Percentiles rank a stretch among this genome's conserved stretches.
These are phyloP conservation scores for Neurospora sp. DNA, from an alignment of 495 filamentous ascomycete species.

Conservation along the genomic window DNA sequence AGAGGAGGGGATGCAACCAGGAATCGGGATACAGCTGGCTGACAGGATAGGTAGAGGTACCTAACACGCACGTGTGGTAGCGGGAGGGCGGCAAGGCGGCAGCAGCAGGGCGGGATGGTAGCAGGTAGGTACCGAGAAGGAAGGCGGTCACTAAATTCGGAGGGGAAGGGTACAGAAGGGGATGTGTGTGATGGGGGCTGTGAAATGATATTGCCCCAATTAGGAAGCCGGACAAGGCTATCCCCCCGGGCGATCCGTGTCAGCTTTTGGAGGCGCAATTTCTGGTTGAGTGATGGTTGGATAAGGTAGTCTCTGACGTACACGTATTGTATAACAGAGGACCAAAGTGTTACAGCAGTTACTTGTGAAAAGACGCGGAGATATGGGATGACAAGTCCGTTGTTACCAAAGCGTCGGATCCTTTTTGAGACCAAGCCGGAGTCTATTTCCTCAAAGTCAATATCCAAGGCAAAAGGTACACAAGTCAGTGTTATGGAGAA, in stretches of 20 bases:
- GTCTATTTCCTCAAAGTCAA: not conserved
- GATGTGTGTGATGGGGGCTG: not conserved
- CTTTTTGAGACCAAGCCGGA: not conserved
- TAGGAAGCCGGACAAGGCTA: not conserved
- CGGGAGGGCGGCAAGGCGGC: not conserved
- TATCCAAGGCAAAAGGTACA: not conserved
- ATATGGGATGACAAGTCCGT: not conserved
- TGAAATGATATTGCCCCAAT: not conserved
- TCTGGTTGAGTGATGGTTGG: not conserved
- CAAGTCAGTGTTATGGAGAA: not conserved
- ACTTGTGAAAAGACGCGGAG: not conserved
- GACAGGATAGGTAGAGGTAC: not conserved
- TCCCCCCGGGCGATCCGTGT: not conserved
- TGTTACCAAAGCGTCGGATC: not conserved
- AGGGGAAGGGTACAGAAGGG: not conserved
- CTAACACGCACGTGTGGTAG: not conserved
- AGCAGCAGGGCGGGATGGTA: not conserved
- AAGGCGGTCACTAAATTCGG: not conserved
- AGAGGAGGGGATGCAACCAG: slow-evolving; percentile 7
- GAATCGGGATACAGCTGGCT: not conserved
- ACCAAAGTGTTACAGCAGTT: not conserved
- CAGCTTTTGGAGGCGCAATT: not conserved
- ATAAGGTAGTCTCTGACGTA: not conserved
- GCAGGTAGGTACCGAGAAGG: not conserved
- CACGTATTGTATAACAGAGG: not conserved